These are phyloP conservation scores for Inga oerstediana DNA, from an alignment of 306 rosid genomes.

Conservation along the genomic window DNA sequence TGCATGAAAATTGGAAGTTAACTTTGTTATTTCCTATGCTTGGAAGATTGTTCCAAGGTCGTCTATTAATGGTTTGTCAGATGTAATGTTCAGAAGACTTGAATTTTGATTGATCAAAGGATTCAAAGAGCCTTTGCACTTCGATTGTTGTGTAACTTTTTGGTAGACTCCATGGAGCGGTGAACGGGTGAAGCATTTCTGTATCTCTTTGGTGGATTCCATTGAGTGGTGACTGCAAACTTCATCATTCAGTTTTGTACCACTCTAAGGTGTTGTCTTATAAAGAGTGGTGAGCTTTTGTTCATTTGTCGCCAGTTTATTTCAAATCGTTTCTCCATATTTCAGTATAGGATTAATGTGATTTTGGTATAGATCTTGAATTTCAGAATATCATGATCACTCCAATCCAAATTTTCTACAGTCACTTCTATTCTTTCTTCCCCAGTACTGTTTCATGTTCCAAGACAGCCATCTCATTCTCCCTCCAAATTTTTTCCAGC, in stretches of 20 bases:
- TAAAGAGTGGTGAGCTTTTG: neutral
- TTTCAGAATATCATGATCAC: neutral
- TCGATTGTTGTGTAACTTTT: neutral
- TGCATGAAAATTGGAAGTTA: neutral
- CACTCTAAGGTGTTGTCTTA: neutral
- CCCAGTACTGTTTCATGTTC: neutral
- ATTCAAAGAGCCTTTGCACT: neutral
- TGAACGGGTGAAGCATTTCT: neutral
- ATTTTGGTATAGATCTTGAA: neutral
- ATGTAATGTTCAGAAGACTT: neutral
- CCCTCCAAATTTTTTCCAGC: neutral
- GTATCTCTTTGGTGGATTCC: neutral
- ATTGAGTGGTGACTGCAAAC: neutral
- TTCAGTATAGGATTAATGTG: neutral
- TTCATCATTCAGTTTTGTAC: neutral
- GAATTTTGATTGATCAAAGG: neutral
- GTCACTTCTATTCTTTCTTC: neutral
- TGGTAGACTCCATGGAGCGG: neutral
- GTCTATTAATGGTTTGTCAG: neutral
- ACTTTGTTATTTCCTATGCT: neutral
- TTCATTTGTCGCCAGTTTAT: neutral
- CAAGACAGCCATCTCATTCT: neutral
- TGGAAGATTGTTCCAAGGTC: neutral
- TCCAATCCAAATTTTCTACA: neutral
- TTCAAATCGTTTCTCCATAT: neutral